A percentile compares a stretch with the other conserved stretches of the same genome.
Evolutionary conservation across 495 filamentous ascomycete genomes (phyloP).

Genomic region (Hyaloscypha finlandica): DNA sequence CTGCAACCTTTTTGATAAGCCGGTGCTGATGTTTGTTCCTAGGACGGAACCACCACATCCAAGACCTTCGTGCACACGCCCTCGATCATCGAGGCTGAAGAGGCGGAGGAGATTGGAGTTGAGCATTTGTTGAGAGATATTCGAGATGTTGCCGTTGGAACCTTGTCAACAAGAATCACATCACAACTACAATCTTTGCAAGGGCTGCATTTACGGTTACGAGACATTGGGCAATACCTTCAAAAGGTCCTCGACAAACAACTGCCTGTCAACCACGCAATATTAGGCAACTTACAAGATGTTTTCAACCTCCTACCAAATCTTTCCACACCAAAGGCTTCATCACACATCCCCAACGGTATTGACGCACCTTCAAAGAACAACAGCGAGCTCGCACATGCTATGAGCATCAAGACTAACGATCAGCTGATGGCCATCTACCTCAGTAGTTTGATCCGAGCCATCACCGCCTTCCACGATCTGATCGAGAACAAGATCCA

Average conservation of each 20-base stretch:
- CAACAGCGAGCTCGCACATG: constrained; percentile 82
- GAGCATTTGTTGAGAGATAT: constrained; percentile 98
- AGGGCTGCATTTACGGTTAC: constrained; percentile 90
- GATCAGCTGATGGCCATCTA: constrained; percentile 99
- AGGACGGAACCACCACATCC: constrained; percentile 97
- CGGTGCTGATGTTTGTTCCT: constrained; percentile 20
- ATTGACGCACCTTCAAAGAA: constrained; percentile 49
- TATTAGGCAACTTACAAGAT: constrained; percentile 96
- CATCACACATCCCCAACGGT: constrained; percentile 40
- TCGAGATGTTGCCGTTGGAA: constrained; percentile 96
- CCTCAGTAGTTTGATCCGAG: constrained; percentile 90
- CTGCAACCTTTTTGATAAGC: constrained; percentile 6
- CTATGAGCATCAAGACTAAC: constrained; percentile 99
- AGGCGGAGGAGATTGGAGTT: constrained; percentile 98
- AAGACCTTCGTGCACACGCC: constrained; percentile 99
- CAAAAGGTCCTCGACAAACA: constrained; percentile 92
- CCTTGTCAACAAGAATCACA: constrained; percentile 96
- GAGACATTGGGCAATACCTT: constrained; percentile 93
- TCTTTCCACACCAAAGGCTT: constrained; percentile 76
- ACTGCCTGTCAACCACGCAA: constrained; percentile 94
- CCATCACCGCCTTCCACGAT: constrained; percentile 98
- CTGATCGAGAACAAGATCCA: constrained; percentile 99
- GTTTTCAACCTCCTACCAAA: constrained; percentile 99
- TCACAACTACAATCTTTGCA: constrained; percentile 97
- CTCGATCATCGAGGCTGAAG: constrained; percentile 97